Percentiles rank a stretch among this genome's conserved stretches.
Evolutionary conservation across 1,139 yeast genomes (phyloP).

Genomic region (Oligophagozyma castellii): DNA sequence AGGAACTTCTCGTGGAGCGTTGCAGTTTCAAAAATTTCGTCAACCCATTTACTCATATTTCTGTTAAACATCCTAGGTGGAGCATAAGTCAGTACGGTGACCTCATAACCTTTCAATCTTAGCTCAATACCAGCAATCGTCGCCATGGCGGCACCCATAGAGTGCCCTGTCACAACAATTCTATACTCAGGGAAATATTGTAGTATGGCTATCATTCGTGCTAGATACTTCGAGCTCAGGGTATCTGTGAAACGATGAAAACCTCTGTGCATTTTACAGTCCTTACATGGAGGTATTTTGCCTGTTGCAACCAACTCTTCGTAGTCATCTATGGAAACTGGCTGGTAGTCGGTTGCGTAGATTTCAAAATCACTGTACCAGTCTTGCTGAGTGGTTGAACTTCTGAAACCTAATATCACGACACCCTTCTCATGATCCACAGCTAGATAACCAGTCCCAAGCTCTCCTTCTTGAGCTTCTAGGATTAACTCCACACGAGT

Average conservation of each 20-base stretch:
- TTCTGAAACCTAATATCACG: slow-evolving; percentile 35
- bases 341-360: slow-evolving; percentile 31
- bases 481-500: slow-evolving; percentile 23
- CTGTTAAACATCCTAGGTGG: slow-evolving; percentile 50
- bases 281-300: slow-evolving; percentile 26
- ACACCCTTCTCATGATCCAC: slow-evolving; percentile 29
- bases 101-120: slow-evolving; percentile 35
- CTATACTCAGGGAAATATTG: slow-evolving; percentile 33
- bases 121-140: slow-evolving; percentile 47
- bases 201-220: slow-evolving; percentile 26
- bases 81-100: slow-evolving; percentile 44
- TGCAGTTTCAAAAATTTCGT: slow-evolving; percentile 32
- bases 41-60: slow-evolving; percentile 37
- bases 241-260: slow-evolving; percentile 33
- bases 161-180: slow-evolving; percentile 50
- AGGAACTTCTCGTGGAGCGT: slow-evolving; percentile 14
- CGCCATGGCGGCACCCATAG: slow-evolving; percentile 62
- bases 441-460: slow-evolving; percentile 35
- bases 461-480: slow-evolving; percentile 31
- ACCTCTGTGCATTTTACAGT: slow-evolving; percentile 49
- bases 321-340: slow-evolving; percentile 14
- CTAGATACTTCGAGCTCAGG: slow-evolving; percentile 28
- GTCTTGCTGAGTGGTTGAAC: slow-evolving; percentile 43
- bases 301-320: slow-evolving; percentile 14
- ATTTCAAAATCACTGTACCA: slow-evolving; percentile 41